Base-by-base conservation (phyloP, 495 filamentous ascomycete genomes). In the Acidiella bohemica region DNA sequence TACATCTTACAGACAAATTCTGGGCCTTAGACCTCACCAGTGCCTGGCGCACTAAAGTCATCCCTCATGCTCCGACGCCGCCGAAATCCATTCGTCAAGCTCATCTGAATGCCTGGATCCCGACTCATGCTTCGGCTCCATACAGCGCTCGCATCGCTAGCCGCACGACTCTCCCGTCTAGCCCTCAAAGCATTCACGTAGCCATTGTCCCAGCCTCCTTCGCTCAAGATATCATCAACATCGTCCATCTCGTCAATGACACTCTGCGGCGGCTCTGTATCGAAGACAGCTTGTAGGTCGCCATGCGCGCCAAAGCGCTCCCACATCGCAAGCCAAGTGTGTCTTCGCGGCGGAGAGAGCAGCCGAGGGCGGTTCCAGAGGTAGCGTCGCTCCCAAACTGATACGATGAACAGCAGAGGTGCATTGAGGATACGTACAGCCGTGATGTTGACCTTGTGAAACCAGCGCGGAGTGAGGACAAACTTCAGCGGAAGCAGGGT, bases 391-490 rank as follows among this genome's bases (percentile, higher is more conserved):
- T 79, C 78, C 37, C 68, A 65, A 13, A 71, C 32, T 22, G 67
- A 65, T 41, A 84, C 73, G 40, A 71, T 20, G 23, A 81, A 63
- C 0, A 84, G 62, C 4, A 84, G 51, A 1, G 79, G 79, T 1
- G 73, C 61, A 49, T 84, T 84, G 52, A 79, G 61, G 8, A 68
- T 42, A 23, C 78, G 73, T 11, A 82, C 71, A 9, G 65, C 64
- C 34, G 68, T 63, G 32, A 84, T 74, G 51, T 84, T 81, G 42
- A 82, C 71, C 52, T 82, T 84, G 60, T 84, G 79, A 36, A 82
- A 82, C 78, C 78, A 82, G 24, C 79, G 73, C 1, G 76, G 72
- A 0, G 70, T 67, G 34, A 78, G 62, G 8, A 75, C 45, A 46
- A 73, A 72, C 41, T 80, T 81, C 34, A 84, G 65, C 1, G 79